Conservation (phyloP, 352 stramenopile species). For the Pythium apleroticum region DNA sequence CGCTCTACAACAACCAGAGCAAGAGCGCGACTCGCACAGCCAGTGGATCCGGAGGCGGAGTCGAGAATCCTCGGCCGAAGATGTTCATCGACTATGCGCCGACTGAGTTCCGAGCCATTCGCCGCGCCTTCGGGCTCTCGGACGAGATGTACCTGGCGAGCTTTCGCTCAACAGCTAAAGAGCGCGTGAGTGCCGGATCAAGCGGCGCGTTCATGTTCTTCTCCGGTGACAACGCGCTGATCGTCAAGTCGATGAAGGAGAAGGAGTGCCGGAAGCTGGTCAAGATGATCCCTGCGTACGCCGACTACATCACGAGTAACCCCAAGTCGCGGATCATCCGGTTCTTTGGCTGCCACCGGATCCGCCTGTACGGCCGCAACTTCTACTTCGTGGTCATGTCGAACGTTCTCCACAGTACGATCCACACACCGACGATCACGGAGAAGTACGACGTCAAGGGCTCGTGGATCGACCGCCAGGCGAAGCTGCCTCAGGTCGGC, state of each 20-base stretch:
- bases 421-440: conserved; percentile 54
- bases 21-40: conserved; percentile 28
- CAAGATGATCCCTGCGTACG: conserved; percentile 69
- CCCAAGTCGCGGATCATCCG: conserved; percentile 74
- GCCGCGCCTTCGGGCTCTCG: conserved; percentile 57
- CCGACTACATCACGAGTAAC: conserved; percentile 56
- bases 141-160: conserved; percentile 72
- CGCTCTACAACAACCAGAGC: conserved; percentile 34
- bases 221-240: conserved; percentile 83
- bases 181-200: conserved; percentile 75
- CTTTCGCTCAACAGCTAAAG: conserved; percentile 75
- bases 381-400: conserved; percentile 86
- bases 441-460: conserved; percentile 83
- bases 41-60: not conserved
- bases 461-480: conserved; percentile 67
- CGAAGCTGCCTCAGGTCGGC: conserved; percentile 43
- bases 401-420: conserved; percentile 66
- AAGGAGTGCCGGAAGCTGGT: conserved; percentile 76
- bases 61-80: conserved; percentile 60
- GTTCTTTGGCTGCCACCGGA: conserved; percentile 84
- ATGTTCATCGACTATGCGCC: conserved; percentile 79
- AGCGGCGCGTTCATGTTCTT: conserved; percentile 93
- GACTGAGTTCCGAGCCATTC: conserved; percentile 61
- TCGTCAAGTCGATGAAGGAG: conserved; percentile 87
- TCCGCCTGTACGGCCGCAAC: conserved; percentile 76